Conservation (phyloP, 1,139 yeast species). For the Candida tropicalis region DNA sequence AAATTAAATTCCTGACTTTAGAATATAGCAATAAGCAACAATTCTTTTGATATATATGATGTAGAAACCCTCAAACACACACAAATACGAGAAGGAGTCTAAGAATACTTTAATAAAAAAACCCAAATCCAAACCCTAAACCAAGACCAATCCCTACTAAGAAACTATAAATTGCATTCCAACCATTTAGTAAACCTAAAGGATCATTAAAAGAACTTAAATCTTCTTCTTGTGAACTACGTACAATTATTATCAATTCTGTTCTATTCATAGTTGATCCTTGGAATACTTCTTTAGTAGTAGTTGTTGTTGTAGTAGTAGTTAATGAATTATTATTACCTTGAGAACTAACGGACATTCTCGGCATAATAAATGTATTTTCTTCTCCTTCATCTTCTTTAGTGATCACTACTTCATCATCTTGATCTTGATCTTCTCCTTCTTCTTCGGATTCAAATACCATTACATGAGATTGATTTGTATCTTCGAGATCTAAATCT, state of each 20-base stretch:
- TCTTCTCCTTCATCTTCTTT: neutral
- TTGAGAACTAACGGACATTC: conserved; percentile 3
- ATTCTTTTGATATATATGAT: too few relatives aligned
- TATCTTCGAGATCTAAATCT: conserved; percentile 1
- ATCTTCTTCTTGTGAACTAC: neutral
- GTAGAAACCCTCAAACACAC: too few relatives aligned
- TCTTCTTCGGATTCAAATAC: conserved; percentile 4
- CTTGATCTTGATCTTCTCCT: neutral
- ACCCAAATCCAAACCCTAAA: conserved; percentile 4
- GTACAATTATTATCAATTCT: neutral
- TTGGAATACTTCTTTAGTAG: neutral
- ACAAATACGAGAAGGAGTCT: too few relatives aligned
- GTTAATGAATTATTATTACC: neutral
- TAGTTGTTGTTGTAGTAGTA: neutral
- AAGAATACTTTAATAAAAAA: too few relatives aligned
- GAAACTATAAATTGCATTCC: conserved; percentile 4
- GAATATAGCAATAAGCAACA: too few relatives aligned
- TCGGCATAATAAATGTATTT: conserved; percentile 4
- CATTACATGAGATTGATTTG: neutral
- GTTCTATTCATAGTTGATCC: neutral
- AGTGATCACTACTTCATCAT: neutral
- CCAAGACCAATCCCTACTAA: conserved; percentile 3
- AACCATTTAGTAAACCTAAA: conserved; percentile 2
- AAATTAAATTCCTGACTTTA: too few relatives aligned
- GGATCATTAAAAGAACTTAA: neutral